Evolutionary conservation across 1,284 basidiomycete genomes (phyloP).

Genomic region (Porodaedalea pini): DNA sequence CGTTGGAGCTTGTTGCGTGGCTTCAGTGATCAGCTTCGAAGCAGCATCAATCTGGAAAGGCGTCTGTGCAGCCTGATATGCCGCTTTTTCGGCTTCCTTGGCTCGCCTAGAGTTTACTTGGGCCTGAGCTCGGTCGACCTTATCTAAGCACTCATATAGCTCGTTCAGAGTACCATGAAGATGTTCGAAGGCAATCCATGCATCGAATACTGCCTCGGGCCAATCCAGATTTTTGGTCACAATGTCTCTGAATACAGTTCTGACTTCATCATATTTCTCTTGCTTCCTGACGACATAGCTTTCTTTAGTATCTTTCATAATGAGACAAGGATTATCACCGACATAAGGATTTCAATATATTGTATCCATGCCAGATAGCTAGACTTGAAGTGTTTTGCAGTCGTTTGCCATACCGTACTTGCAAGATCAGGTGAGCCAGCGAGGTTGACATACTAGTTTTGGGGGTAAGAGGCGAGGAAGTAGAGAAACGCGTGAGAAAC

Average conservation of each 20-base stretch:
- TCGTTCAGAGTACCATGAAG: slow-evolving; percentile 71
- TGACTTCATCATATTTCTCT: slow-evolving; percentile 55
- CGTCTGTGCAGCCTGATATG: slow-evolving; percentile 49
- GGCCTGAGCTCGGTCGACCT: slow-evolving; percentile 62
- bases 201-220: slow-evolving; percentile 89
- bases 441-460: slow-evolving; percentile 42
- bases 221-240: slow-evolving; percentile 78
- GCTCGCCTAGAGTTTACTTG: slow-evolving; percentile 62
- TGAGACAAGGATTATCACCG: slow-evolving; percentile 27
- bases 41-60: slow-evolving; percentile 44
- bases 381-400: slow-evolving; percentile 61
- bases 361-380: slow-evolving; percentile 68
- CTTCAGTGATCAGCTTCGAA: slow-evolving; percentile 34
- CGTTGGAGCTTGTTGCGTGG: slow-evolving; percentile 22
- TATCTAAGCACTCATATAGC: slow-evolving; percentile 64
- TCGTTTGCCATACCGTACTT: slow-evolving; percentile 57
- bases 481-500: slow-evolving; percentile 29
- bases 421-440: slow-evolving; percentile 50
- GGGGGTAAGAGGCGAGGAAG: slow-evolving; percentile 11
- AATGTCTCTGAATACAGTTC: slow-evolving; percentile 61
- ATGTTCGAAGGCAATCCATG: slow-evolving; percentile 85
- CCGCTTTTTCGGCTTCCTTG: slow-evolving; percentile 63
- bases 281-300: slow-evolving; percentile 43
- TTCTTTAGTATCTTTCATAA: background rate
- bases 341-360: slow-evolving; percentile 69